Evolutionary conservation across 345 rosid species (phyloP).

Genomic region (Trapa incisa): DNA sequence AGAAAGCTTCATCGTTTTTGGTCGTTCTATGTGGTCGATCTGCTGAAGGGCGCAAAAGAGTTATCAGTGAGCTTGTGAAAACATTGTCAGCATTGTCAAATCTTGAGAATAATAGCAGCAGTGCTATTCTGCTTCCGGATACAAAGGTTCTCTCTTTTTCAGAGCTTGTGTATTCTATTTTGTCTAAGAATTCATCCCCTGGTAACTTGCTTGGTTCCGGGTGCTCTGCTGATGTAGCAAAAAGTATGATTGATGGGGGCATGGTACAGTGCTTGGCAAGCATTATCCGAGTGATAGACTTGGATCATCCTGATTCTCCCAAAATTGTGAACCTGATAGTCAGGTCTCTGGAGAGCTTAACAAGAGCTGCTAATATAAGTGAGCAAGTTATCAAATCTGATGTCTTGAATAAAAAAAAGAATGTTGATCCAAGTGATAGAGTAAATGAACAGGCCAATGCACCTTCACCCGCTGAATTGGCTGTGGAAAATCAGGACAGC

Average conservation of each 20-base stretch:
- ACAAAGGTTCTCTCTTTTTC: conserved; percentile 64
- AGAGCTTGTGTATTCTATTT: conserved; percentile 62
- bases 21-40: conserved; percentile 87
- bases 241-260: conserved; percentile 90
- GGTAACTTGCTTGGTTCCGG: conserved; percentile 73
- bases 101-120: conserved; percentile 50
- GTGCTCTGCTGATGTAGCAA: conserved; percentile 85
- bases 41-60: conserved; percentile 80
- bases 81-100: conserved; percentile 57
- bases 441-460: conserved; percentile 30
- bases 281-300: conserved; percentile 77
- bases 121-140: conserved; percentile 51
- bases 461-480: conserved; percentile 29
- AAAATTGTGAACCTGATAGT: conserved; percentile 74
- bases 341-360: conserved; percentile 74
- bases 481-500: conserved; percentile 35
- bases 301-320: conserved; percentile 95
- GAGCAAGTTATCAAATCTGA: conserved; percentile 65
- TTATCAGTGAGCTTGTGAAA: conserved; percentile 72
- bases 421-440: conserved; percentile 33
- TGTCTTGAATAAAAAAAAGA: conserved; percentile 47
- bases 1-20: conserved; percentile 81
- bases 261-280: conserved; percentile 64
- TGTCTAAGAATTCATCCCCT: conserved; percentile 81
- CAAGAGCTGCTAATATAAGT: conserved; percentile 85